phyloP scores from a whole-genome alignment of 2,329 filamentous ascomycete genomes.

The Domatiomyces globalis region DNA sequence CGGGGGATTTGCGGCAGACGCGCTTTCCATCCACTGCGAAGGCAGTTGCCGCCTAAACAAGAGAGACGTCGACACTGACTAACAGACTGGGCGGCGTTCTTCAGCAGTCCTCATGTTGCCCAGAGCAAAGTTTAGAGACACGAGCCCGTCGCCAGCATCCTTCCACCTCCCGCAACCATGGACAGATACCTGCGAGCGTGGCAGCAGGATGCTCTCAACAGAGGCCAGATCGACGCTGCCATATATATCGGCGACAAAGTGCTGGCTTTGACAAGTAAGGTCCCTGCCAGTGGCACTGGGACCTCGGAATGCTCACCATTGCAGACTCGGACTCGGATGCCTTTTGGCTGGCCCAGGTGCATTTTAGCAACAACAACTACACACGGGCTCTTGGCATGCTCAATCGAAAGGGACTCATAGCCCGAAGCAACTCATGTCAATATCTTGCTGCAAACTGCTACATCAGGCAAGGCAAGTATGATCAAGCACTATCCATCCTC shows the following conservation, averaged over 20 bases:
- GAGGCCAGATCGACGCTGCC: constrained; percentile 89
- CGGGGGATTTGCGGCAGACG: not conserved
- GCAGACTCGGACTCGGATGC: constrained; percentile 58
- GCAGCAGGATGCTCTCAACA: constrained; percentile 89
- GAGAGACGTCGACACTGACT: not conserved
- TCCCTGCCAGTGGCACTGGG: not conserved
- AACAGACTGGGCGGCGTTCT: not conserved
- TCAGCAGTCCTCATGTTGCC: not conserved
- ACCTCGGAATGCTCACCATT: constrained; percentile 4
- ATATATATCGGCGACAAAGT: constrained; percentile 97
- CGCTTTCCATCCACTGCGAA: not conserved
- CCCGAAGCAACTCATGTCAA: constrained; percentile 69
- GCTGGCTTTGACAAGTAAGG: constrained; percentile 75
- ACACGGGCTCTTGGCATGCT: constrained; percentile 80
- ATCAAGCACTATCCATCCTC: constrained; percentile 72
- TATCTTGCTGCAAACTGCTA: constrained; percentile 91
- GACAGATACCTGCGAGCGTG: constrained; percentile 86
- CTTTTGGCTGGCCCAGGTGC: constrained; percentile 95
- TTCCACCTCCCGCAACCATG: constrained; percentile 39
- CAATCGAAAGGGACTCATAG: constrained; percentile 65
- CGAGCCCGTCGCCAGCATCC: not conserved
- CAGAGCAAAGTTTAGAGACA: not conserved
- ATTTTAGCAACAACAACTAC: constrained; percentile 92
- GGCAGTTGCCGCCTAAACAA: not conserved
- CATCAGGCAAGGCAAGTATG: constrained; percentile 79